These are phyloP conservation scores for Acrodontium crateriforme DNA, from an alignment of 2,329 filamentous ascomycete species.

Conservation along the genomic window DNA sequence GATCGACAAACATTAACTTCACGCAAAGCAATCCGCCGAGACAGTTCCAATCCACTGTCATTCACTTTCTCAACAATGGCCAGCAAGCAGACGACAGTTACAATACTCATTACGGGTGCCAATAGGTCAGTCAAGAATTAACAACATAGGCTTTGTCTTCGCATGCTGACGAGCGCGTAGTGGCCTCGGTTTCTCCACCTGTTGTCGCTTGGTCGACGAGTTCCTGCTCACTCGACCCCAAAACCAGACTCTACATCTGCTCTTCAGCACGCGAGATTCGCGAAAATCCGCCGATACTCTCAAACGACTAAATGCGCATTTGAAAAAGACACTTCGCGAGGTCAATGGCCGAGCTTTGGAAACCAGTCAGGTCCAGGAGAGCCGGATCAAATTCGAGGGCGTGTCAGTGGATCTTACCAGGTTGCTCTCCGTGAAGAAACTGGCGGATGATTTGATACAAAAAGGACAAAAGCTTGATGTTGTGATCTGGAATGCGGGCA, in stretches of 20 bases:
- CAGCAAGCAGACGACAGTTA: constrained; percentile 26
- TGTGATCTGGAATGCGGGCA: constrained; percentile 75
- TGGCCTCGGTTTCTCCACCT: constrained; percentile 74
- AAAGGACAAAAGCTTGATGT: constrained; percentile 60
- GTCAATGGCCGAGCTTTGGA: constrained; percentile 21
- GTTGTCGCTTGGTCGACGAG: constrained; percentile 75
- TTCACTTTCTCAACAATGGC: too few species aligned
- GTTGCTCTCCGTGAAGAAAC: constrained; percentile 40
- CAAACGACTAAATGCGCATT: constrained; percentile 35
- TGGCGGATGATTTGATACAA: constrained; percentile 39
- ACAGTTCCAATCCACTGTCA: too few species aligned
- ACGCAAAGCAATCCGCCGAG: too few species aligned
- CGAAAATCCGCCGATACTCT: constrained; percentile 64
- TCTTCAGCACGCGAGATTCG: constrained; percentile 68
- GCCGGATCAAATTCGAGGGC: constrained; percentile 37
- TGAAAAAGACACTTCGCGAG: constrained; percentile 33
- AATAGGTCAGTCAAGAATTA: constrained; percentile 50
- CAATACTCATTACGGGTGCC: constrained; percentile 66
- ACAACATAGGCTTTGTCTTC: constrained; percentile 1
- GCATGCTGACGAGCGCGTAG: constrained; percentile 32
- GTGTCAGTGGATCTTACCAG: constrained; percentile 46
- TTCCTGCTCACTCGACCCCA: constrained; percentile 59
- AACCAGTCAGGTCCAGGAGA: constrained; percentile 27
- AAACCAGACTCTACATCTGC: constrained; percentile 57
- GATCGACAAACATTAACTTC: too few species aligned